Evolutionary conservation across 805 yeast species (phyloP).

Genomic region (Dipodascus geniculatus): DNA sequence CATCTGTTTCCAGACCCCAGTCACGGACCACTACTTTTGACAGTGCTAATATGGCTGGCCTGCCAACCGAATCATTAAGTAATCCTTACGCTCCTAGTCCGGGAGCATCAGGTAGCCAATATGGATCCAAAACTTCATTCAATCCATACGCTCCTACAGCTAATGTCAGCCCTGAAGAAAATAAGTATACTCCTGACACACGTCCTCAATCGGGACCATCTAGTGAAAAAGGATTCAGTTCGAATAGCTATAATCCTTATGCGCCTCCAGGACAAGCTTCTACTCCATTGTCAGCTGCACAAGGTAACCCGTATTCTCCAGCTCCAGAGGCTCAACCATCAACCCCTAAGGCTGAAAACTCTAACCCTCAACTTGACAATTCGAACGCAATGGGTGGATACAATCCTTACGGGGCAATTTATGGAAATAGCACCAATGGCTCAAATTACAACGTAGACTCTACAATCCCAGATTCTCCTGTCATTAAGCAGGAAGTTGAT

Average conservation of each 20-base stretch:
- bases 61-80: no score
- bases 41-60: background rate
- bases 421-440: slow-evolving; percentile 8
- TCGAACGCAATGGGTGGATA: slow-evolving; percentile 1
- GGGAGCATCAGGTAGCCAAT: slow-evolving; percentile 1
- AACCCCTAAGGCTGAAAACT: background rate
- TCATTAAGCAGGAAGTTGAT: no score
- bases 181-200: slow-evolving; percentile 3
- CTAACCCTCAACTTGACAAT: background rate
- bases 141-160: slow-evolving; percentile 10
- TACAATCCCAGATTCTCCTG: slow-evolving; percentile 4
- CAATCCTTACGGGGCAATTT: slow-evolving; percentile 13
- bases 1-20: background rate
- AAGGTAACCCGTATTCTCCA: background rate
- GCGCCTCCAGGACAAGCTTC: slow-evolving; percentile 5
- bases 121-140: background rate
- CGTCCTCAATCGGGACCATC: slow-evolving; percentile 2
- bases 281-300: background rate
- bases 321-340: background rate
- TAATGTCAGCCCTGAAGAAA: slow-evolving; percentile 4
- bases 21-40: background rate
- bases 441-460: slow-evolving; percentile 3
- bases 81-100: slow-evolving; percentile 5
- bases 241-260: slow-evolving; percentile 6
- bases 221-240: background rate